Base-by-base conservation (phyloP, 805 yeast genomes). In the Wickerhamomyces subpelliculosus region DNA sequence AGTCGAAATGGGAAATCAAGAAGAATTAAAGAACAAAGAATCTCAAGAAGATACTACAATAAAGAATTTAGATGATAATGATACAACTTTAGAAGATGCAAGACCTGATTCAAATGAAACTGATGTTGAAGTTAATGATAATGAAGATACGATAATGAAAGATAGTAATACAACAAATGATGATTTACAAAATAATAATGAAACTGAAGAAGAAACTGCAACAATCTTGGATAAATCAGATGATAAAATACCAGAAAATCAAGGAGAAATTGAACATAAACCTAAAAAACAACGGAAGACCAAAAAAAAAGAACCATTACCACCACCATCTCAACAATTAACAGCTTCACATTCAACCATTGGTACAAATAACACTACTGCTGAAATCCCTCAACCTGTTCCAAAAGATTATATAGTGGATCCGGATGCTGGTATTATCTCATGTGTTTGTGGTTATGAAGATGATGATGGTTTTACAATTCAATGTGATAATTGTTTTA, bases 381-480 rank as follows among this genome's bases (percentile, higher is more conserved):
- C n/a, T n/a, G n/a, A n/a, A n/a, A n/a, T n/a, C n/a, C n/a, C n/a
- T n/a, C n/a, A n/a, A n/a, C n/a, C n/a, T 16, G 31, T 30, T 5
- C 45, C 45, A 13, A 40, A 48, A 29, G 50, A 40, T 1, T 83
- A 79, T 55, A 72, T 74, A 13, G 88, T 82, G 1, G 86, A 77
- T 46, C 84, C 86, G 5, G 95, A 89, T 55, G 70, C 90, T 2
- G 96, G 96, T 0, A 61, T 78, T 0, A 89, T 90, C 38, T 86
- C 95, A 2, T 90, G 97, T 62, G 76, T 89, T 8, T 90, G 97
- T 67, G 87, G 79, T 1, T 79, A 70, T 48, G 84, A 78, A 41
- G 94, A 86, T 43, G 96, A 87, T 61, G 93, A 90, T 49, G 97
- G 97, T 0, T 82, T 86, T 53, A 89, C 95, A 19, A 84, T 93